Evolutionary conservation across 208 protist genomes (phyloP).

Genomic region (Crithidia brevicula): DNA sequence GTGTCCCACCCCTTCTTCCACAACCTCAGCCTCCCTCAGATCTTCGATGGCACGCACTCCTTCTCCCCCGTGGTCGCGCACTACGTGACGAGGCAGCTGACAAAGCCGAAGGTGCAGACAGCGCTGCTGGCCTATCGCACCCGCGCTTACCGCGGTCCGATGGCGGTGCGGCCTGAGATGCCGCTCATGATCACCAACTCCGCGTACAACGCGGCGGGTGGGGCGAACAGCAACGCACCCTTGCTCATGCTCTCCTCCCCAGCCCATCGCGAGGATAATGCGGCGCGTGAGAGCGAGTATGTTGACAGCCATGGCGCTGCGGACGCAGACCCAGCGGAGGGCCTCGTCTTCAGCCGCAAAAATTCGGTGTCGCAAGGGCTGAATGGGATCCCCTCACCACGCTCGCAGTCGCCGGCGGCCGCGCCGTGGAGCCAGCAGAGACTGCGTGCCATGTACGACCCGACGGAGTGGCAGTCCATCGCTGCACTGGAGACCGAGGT

Average conservation of each 20-base stretch:
- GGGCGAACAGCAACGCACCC: constrained; percentile 25
- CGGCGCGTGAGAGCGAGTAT: constrained; percentile 20
- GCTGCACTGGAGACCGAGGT: constrained; percentile 66
- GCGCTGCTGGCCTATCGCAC: constrained; percentile 57
- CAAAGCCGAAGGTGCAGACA: constrained; percentile 51
- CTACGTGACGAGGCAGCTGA: constrained; percentile 45
- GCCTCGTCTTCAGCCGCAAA: constrained; percentile 35
- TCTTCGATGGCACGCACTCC: constrained; percentile 72
- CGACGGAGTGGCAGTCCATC: constrained; percentile 57
- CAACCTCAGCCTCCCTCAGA: constrained; percentile 37
- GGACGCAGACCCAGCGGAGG: constrained; percentile 15
- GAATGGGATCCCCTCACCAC: constrained; percentile 30
- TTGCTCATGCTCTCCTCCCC: constrained; percentile 44
- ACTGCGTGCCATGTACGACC: constrained; percentile 55
- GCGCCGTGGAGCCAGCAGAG: constrained; percentile 43
- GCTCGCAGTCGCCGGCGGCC: constrained; percentile 29
- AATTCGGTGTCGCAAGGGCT: constrained; percentile 23
- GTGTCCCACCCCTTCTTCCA: constrained; percentile 76
- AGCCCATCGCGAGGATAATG: constrained; percentile 28
- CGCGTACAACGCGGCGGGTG: constrained; percentile 40
- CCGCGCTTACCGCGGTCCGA: constrained; percentile 36
- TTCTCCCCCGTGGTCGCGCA: constrained; percentile 45
- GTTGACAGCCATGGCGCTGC: neutral
- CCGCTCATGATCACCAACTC: constrained; percentile 59
- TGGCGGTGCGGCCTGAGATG: constrained; percentile 27